Evolutionary conservation across 1,284 basidiomycete species (phyloP), one percentile per base, ranked within the genome.

Genomic region (Ustilago tritici): DNA sequence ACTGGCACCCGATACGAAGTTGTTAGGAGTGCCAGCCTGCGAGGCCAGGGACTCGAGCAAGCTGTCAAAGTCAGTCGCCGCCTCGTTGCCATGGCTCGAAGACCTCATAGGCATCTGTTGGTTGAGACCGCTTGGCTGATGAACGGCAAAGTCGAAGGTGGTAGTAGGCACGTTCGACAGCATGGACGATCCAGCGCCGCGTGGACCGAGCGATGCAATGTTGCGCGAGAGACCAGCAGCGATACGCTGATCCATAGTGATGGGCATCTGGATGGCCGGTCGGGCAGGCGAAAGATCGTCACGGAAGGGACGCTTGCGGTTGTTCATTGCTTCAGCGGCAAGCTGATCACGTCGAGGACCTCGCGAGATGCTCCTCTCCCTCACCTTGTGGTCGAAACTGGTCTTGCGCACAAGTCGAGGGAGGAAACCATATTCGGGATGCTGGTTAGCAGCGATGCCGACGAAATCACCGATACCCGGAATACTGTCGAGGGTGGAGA

Each of bases 381-480:
- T 75, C 32, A 85, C 84, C 55, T 84, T 85, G 76, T 85, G 84
- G 59, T 85, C 84, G 65, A 85, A 85, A 55, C 82, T 84, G 4
- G 84, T 85, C 78, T 85, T 85, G 35, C 84, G 81, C 19, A 85
- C 84, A 40, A 85, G 60, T 12, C 84, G 77, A 2, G 84, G 84
- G 41, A 85, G 54, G 72, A 85, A 85, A 35, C 84, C 84, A 62
- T 85, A 85, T 46, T 85, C 82, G 7, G 84, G 83, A 64, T 85
- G 82, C 55, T 84, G 82, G 67, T 85, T 85, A 36, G 80, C 81
- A 23, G 82, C 68, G 53, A 83, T 81, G 7, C 80, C 76, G 50
- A 81, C 74, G 62, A 79, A 85, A 65, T 85, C 83, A 36, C 78
- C 84, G 36, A 85, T 83, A 35, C 84, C 84, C 0, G 84, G 81